A percentile compares a stretch with the other conserved stretches of the same genome.
Conservation (phyloP, 768 basidiomycete genomes). For the Russula vinacea region DNA sequence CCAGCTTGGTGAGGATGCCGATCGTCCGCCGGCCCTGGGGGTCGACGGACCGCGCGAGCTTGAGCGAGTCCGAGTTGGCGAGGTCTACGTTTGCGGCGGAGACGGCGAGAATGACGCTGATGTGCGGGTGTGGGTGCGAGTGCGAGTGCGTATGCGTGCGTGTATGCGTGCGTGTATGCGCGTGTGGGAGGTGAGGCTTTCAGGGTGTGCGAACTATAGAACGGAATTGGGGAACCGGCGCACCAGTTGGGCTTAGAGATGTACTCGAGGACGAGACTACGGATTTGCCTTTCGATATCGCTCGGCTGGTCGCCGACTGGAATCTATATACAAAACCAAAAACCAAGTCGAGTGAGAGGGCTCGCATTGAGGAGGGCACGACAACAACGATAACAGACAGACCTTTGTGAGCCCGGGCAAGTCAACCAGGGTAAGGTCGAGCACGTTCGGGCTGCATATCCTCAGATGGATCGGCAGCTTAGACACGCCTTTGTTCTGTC, state of each 20-base stretch:
- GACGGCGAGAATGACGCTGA: slow-evolving; percentile 91
- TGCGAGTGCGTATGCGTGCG: not conserved
- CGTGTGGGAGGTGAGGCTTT: not conserved
- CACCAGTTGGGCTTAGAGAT: slow-evolving; percentile 96
- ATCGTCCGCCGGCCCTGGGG: slow-evolving; percentile 95
- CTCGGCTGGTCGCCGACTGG: slow-evolving; percentile 97
- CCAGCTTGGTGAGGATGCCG: slow-evolving; percentile 94
- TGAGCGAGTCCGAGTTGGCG: slow-evolving; percentile 96
- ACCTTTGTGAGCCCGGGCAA: slow-evolving; percentile 96
- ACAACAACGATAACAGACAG: slow-evolving; percentile 31
- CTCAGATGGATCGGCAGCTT: slow-evolving; percentile 92
- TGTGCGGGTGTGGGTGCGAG: no score
- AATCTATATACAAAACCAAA: slow-evolving; percentile 49
- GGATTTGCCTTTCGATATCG: slow-evolving; percentile 96
- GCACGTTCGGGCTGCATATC: slow-evolving; percentile 93
- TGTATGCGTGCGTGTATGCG: not conserved
- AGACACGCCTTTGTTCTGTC: slow-evolving; percentile 98
- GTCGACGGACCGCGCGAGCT: slow-evolving; percentile 93
- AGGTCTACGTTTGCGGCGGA: slow-evolving; percentile 98
- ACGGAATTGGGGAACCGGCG: slow-evolving; percentile 26
- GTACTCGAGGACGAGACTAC: slow-evolving; percentile 90
- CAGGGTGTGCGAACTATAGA: not conserved
- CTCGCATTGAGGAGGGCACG: not conserved
- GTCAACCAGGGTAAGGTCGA: slow-evolving; percentile 95
- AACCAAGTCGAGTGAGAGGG: not conserved